Base-by-base conservation (phyloP, 345 rosid species). In the Citrus reticulata region DNA sequence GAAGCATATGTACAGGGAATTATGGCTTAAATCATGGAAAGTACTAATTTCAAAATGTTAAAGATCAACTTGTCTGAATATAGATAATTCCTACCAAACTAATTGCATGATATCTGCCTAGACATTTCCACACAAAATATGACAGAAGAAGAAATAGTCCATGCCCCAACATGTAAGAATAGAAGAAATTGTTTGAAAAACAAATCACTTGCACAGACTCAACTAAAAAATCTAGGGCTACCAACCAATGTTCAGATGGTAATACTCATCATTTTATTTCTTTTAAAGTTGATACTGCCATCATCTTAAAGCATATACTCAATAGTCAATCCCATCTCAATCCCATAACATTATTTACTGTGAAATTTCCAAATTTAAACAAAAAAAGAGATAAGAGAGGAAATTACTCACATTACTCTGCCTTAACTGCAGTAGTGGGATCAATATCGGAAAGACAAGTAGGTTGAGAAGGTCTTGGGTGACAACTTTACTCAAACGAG, bases 391-490 rank as follows among this genome's bases (percentile, higher is more conserved):
- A 71, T 46, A 59, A 80, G 82, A 34, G 39, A 59, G 74, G 78
- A 77, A 67, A 78, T 72, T 74, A 75, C 93, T 85, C 82, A 90
- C 95, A 54, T 83, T 85, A 70, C 58, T 85, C 78, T 83, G 82
- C 70, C 80, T 78, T 49, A 83, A 62, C 61, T 83, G 84, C 72
- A 84, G 81, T 75, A 90, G 58, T 11, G 89, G 83, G 76, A 85
- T 81, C 82, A 90, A 82, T 78, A 85, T 77, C 19, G 93, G 95
- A 65, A 86, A 72, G 66, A 90, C 84, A 59, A 91, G 87, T 58
- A 83, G 74, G 78, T 70, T 65, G 71, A 88, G 85, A 85, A 91
- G 86, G 77, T 84, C 84, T 72, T 82, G 85, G 63, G 77, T 29
- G 79, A 91, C 88, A 57, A 81, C 86, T 83, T 83, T 81, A 79